Conservation (phyloP, 2,329 filamentous ascomycete species). For the Hypomyces rosellus region DNA sequence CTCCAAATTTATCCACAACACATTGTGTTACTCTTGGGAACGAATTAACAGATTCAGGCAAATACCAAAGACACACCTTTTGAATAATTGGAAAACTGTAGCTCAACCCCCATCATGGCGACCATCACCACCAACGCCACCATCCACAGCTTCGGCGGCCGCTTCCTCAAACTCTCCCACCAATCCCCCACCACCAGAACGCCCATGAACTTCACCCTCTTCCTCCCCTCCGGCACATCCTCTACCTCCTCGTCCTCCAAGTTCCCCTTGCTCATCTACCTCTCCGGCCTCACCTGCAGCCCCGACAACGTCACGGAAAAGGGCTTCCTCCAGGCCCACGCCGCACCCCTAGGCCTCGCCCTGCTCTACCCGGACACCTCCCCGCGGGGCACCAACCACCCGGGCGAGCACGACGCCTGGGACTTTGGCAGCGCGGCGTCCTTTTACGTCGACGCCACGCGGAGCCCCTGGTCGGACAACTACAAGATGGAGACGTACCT, state of each 20-base stretch:
- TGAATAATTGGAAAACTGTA: too few species aligned
- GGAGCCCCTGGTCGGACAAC: conserved; percentile 63
- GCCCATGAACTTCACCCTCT: conserved; percentile 90
- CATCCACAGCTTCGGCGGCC: conserved; percentile 88
- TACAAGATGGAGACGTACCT: conserved; percentile 97
- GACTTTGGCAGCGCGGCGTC: conserved; percentile 91
- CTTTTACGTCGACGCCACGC: conserved; percentile 88
- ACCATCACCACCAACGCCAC: conserved; percentile 69
- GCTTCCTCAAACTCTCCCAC: conserved; percentile 91
- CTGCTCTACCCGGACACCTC: conserved; percentile 93
- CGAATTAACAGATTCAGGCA: too few species aligned
- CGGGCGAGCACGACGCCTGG: conserved; percentile 79
- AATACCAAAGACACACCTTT: too few species aligned
- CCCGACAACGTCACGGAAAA: conserved; percentile 78
- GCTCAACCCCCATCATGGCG: conserved; percentile 4
- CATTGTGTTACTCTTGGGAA: too few species aligned
- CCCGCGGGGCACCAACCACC: conserved; percentile 72
- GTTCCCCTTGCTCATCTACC: conserved; percentile 83
- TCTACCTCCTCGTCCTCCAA: conserved; percentile 34
- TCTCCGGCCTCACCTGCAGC: conserved; percentile 91
- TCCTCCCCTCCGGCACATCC: conserved; percentile 69
- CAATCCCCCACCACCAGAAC: conserved; percentile 70
- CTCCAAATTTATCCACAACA: too few species aligned
- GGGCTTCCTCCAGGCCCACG: conserved; percentile 86
- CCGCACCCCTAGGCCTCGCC: conserved; percentile 77